phyloP scores from a whole-genome alignment of 2,329 filamentous ascomycete species.

The Pseudocercospora ulei region DNA sequence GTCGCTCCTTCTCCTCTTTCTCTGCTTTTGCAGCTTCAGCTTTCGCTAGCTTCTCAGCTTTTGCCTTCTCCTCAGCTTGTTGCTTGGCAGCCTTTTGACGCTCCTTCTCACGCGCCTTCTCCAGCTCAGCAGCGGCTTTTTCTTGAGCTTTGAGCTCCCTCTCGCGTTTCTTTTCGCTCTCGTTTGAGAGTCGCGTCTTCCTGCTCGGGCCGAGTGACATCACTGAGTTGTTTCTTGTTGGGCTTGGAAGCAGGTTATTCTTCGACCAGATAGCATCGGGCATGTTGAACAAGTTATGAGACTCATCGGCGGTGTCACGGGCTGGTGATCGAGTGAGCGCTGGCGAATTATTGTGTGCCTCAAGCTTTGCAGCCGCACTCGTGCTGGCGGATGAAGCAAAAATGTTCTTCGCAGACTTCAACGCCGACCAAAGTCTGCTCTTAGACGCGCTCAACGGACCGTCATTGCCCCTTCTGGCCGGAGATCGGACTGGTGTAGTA shows the following conservation, averaged over 20 bases:
- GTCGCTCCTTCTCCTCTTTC: constrained; percentile 29
- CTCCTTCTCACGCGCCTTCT: constrained; percentile 60
- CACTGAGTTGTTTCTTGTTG: constrained; percentile 24
- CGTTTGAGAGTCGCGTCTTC: constrained; percentile 51
- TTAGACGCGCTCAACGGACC: constrained; percentile 86
- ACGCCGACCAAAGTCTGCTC: constrained; percentile 79
- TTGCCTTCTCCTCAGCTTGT: constrained; percentile 41
- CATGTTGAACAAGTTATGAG: constrained; percentile 29
- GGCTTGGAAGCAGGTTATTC: constrained; percentile 24
- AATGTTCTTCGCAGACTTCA: constrained; percentile 77
- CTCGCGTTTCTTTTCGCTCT: constrained; percentile 53
- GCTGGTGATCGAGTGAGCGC: constrained; percentile 17
- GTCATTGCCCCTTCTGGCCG: constrained; percentile 50
- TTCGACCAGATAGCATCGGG: constrained; percentile 31
- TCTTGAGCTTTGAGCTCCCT: constrained; percentile 55
- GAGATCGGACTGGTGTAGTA: constrained; percentile 51
- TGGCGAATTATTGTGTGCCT: constrained; percentile 35
- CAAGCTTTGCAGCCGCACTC: constrained; percentile 51
- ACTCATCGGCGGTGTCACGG: constrained; percentile 16
- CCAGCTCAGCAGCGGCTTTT: constrained; percentile 53
- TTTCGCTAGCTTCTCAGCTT: constrained; percentile 35
- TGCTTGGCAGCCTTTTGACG: constrained; percentile 55
- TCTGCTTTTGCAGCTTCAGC: constrained; percentile 34
- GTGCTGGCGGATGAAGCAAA: constrained; percentile 62
- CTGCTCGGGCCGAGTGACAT: constrained; percentile 34